Conservation (phyloP, 441 rosid species). For the Bruguiera hainesii region DNA sequence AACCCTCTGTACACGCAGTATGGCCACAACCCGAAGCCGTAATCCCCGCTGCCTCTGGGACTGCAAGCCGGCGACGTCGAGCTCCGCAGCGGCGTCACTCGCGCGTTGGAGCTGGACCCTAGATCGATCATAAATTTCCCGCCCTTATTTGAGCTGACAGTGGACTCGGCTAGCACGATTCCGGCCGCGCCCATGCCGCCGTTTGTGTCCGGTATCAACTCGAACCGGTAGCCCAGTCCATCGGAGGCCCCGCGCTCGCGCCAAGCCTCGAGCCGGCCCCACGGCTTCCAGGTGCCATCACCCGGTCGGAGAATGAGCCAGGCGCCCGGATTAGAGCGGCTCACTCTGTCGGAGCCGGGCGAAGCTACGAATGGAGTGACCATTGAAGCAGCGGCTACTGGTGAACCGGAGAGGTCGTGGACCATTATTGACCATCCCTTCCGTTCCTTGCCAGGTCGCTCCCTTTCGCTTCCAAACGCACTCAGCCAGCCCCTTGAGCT, state of each 20-base stretch:
- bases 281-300: slow-evolving; percentile 83
- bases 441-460: slow-evolving; percentile 65
- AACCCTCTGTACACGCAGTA: slow-evolving; percentile 60
- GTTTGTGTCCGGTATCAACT: slow-evolving; percentile 58
- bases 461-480: slow-evolving; percentile 77
- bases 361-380: slow-evolving; percentile 91
- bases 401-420: slow-evolving; percentile 89
- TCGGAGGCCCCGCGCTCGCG: slow-evolving; percentile 71
- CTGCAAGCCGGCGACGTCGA: slow-evolving; percentile 59
- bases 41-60: slow-evolving; percentile 77
- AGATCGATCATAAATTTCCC: slow-evolving; percentile 73
- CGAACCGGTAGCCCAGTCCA: slow-evolving; percentile 75
- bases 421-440: slow-evolving; percentile 94
- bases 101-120: slow-evolving; percentile 23
- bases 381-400: slow-evolving; percentile 87
- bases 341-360: slow-evolving; percentile 82
- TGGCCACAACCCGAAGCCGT: slow-evolving; percentile 69
- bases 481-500: slow-evolving; percentile 62
- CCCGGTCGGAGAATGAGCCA: slow-evolving; percentile 91
- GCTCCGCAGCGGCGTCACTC: slow-evolving; percentile 27
- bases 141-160: slow-evolving; percentile 56
- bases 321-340: slow-evolving; percentile 81
- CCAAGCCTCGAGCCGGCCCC: slow-evolving; percentile 96
- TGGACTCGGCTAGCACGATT: slow-evolving; percentile 65
- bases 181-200: slow-evolving; percentile 53